Evolutionary conservation across 2,329 filamentous ascomycete species (phyloP).

Genomic region (Xylaria sp.): DNA sequence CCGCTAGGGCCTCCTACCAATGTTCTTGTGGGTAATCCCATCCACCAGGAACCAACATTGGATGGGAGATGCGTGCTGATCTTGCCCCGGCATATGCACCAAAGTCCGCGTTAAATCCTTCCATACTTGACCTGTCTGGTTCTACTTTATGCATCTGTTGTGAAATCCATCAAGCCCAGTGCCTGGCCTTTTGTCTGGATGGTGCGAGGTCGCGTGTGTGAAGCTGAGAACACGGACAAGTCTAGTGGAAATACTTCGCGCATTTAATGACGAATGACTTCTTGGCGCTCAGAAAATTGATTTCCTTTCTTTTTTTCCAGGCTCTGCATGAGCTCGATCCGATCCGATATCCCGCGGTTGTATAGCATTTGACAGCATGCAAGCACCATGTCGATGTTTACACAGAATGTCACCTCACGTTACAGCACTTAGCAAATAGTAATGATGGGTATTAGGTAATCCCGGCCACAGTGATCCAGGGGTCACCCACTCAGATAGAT

Average conservation of each 20-base stretch:
- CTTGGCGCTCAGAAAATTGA: neutral
- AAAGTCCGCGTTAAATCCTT: constrained; percentile 6
- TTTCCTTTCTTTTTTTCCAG: neutral
- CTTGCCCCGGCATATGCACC: neutral
- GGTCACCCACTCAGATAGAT: constrained; percentile 1
- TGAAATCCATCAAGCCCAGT: neutral
- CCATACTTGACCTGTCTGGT: neutral
- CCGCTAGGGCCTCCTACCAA: constrained; percentile 4
- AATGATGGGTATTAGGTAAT: constrained; percentile 17
- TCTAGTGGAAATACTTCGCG: neutral
- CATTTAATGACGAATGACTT: neutral
- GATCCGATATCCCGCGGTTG: constrained; percentile 27
- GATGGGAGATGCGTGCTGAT: constrained; percentile 10
- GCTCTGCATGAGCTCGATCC: constrained; percentile 23
- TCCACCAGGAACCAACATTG: constrained; percentile 8
- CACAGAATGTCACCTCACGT: constrained; percentile 19
- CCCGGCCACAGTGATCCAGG: neutral
- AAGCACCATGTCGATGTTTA: constrained; percentile 5
- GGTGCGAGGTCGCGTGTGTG: neutral
- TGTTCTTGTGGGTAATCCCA: neutral
- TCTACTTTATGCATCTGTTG: neutral
- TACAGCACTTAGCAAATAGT: constrained; percentile 14
- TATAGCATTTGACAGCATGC: constrained; percentile 17
- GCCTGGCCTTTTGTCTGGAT: neutral
- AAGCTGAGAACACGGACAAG: neutral